These are phyloP conservation scores for Gynochthodes officinalis DNA, from an alignment of 257 asterid species.

Conservation along the genomic window DNA sequence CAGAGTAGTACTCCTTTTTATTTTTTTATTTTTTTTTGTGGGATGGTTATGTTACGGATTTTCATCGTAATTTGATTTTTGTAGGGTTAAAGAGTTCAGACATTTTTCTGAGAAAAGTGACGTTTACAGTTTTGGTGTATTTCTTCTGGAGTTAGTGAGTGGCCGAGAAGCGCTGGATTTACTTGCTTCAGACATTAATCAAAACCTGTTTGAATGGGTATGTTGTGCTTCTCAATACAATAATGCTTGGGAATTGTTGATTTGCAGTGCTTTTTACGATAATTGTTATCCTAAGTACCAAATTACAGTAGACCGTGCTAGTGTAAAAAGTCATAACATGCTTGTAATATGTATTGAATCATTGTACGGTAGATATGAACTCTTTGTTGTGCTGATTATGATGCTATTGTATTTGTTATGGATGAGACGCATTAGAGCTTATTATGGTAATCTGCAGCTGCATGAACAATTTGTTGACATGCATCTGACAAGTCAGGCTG, in stretches of 20 bases:
- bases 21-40: neutral
- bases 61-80: constrained; percentile 15
- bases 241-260: neutral
- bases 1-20: constrained; percentile 55
- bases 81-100: constrained; percentile 84
- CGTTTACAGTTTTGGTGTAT: constrained; percentile 83
- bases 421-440: neutral
- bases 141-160: constrained; percentile 83
- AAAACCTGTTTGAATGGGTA: constrained; percentile 82
- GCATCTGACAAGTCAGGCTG: neutral
- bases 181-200: constrained; percentile 47
- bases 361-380: no score
- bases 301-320: no score
- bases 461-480: neutral
- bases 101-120: constrained; percentile 88
- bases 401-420: neutral
- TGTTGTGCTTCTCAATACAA: neutral
- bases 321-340: neutral
- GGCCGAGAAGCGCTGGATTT: constrained; percentile 65
- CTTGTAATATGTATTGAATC: neutral
- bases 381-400: neutral
- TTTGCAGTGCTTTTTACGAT: neutral
- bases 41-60: constrained; percentile 2
- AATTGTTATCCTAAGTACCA: constrained; percentile 4
- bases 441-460: no score